Evolutionary conservation across 2,329 filamentous ascomycete species (phyloP), one percentile per base, ranked within the genome.

Genomic region (Thielaviopsis euricoi): DNA sequence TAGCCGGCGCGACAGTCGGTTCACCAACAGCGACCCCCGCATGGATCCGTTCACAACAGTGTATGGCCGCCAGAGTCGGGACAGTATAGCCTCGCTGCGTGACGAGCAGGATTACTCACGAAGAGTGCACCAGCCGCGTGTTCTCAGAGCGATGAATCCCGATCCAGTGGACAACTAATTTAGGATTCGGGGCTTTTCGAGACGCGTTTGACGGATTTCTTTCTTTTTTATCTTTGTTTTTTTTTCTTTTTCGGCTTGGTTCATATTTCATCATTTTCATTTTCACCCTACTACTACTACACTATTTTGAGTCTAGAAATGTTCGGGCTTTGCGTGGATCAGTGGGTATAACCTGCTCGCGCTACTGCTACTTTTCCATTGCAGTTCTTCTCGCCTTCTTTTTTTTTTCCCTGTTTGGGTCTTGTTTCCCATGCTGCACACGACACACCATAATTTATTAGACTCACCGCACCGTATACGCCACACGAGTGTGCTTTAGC

Each of bases 71-170:
- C 77, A 77, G 66, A 83, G 80, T 63, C 76, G 76, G 61, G 81
- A 84, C 66, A 84, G 80, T 65, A 70, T 85, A 65, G 79, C 79
- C 63, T 83, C 81, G 1, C 69, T 85, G 5, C 77, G 77, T 58
- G 81, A 85, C 65, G 79, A 84, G 61, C 79, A 81, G 60, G 81
- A 85, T 63, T 85, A 85, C 65, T 83, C 81, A 46, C 72, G 81
- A 62, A 73, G 74, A 62, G 80, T 84, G 15, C 77, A 76, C 54
- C 70, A 74, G 50, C 74, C 76, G 10, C 71, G 76, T 64, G 78
- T 83, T 7, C 71, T 85, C n/a, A 74, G 81, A 62, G 80, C 80
- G 9, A 80, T 73, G 29, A 85, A 85, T 64, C 80, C 81, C 3
- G 80, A 84, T 63, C 78, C 78, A 1, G 68, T 68, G 37, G 62